Evolutionary conservation across 208 protist species (phyloP), one percentile per base, ranked within the genome.

Genomic region (Crithidia fasciculata): DNA sequence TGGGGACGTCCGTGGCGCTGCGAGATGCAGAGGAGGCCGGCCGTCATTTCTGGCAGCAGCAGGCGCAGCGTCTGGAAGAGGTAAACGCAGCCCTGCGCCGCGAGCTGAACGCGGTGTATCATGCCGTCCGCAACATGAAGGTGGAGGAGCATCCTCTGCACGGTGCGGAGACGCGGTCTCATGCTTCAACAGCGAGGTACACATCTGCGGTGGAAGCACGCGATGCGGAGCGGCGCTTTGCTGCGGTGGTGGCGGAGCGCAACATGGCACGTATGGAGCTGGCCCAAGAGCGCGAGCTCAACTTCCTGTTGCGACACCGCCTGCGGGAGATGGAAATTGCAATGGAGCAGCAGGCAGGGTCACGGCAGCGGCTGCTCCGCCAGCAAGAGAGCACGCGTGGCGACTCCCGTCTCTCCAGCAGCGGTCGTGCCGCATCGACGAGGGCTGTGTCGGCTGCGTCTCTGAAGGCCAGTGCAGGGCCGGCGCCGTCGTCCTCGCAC

Each of bases 281-380:
- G 12, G 75, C 80, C n/a, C 69, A 76, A 49, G 76, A 83, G 69
- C 55, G 72, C 7, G 82, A 87, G 55, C 83, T 78, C 49, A 80
- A 64, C 28, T 80, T 74, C 18, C 55, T 80, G 15, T 19, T 80
- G 28, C 70, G 74, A 2, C 59, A 75, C n/a, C 71, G 73, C 6
- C 78, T 81, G 49, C 62, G 73, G 7, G 77, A 83, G 59, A 55
- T 59, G 50, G 78, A 83, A 49, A 45, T 58, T 10, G 74, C 66
- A 37, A 9, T 74, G 53, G 50, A 64, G 52, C 62, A 55, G 0
- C 52, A 44, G 4, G 18, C 8, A 18, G 37, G 12, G 8, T 16
- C 8, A n/a, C 57, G 40, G 39, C 37, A 61, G 19, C 57, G 28
- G 12, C 28, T 58, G 18, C 18, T 58, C 12, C 8, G 16, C 50